A percentile compares a stretch with the other conserved stretches of the same genome.
Evolutionary conservation across 768 basidiomycete species (phyloP).

Genomic region (Serendipita indica): DNA sequence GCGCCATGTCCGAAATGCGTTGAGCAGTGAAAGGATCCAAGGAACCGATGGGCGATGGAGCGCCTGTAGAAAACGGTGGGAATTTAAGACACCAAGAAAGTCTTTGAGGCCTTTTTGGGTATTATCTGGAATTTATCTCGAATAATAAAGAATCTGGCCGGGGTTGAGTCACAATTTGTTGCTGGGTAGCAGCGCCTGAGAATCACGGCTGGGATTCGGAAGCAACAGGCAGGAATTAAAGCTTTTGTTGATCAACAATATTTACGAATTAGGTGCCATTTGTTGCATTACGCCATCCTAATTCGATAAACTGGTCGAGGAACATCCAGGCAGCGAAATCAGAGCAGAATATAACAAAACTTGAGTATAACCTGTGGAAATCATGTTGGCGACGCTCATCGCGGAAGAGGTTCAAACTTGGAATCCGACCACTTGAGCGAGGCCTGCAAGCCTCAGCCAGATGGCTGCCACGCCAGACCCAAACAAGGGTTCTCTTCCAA

Average conservation of each 20-base stretch:
- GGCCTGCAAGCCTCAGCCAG: neutral
- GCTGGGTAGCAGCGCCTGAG: neutral
- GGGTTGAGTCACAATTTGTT: neutral
- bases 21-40: neutral
- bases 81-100: too few relatives aligned
- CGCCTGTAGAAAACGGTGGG: too few relatives aligned
- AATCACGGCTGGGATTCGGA: neutral
- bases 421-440: neutral
- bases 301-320: too few relatives aligned
- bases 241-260: too few relatives aligned
- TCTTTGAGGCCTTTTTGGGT: neutral
- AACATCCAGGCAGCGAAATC: too few relatives aligned
- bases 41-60: neutral
- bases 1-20: neutral
- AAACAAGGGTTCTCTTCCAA: slow-evolving; percentile 3
- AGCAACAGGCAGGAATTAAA: neutral
- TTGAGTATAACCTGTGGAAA: too few relatives aligned
- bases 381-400: too few relatives aligned
- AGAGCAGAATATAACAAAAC: too few relatives aligned
- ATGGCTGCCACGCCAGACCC: neutral
- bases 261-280: too few relatives aligned
- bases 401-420: too few relatives aligned
- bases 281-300: too few relatives aligned
- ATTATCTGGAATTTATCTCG: neutral
- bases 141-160: neutral